Conservation (phyloP, 2,329 filamentous ascomycete species). For the Aspergillus proliferans region DNA sequence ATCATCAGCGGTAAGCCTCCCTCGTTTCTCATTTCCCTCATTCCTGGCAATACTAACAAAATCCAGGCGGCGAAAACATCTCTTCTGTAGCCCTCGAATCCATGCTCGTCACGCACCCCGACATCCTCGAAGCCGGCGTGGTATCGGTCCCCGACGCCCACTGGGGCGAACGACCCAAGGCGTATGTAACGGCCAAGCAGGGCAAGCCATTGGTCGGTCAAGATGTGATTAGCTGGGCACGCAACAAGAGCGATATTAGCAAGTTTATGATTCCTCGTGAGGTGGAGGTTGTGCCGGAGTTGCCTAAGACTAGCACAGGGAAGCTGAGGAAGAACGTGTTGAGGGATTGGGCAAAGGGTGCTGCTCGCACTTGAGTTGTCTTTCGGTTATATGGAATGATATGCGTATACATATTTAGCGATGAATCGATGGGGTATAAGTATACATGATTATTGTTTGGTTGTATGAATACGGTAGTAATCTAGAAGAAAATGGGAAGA, state of each 20-base stretch:
- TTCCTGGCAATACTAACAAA: conserved; percentile 1
- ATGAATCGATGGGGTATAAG: background rate
- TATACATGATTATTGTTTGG: too few relatives aligned
- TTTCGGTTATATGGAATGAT: background rate
- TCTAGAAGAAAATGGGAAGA: too few relatives aligned
- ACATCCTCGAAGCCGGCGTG: conserved; percentile 85
- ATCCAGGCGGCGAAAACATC: conserved; percentile 85
- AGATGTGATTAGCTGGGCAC: conserved; percentile 81
- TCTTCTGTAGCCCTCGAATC: conserved; percentile 86
- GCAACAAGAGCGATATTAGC: conserved; percentile 70
- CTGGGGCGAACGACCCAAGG: conserved; percentile 96
- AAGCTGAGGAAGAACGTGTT: conserved; percentile 95
- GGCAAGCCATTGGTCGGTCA: conserved; percentile 56
- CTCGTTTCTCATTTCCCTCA: background rate
- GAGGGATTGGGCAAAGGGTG: conserved; percentile 71
- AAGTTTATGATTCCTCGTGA: conserved; percentile 78
- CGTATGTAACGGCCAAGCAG: conserved; percentile 74
- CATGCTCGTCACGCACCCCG: conserved; percentile 80
- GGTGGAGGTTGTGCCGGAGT: conserved; percentile 72
- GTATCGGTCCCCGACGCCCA: conserved; percentile 80
- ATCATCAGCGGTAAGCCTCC: conserved; percentile 74
- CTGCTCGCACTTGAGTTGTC: too few relatives aligned
- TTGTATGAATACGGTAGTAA: too few relatives aligned
- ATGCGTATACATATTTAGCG: background rate
- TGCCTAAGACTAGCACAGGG: conserved; percentile 95